Percentiles rank a stretch among this genome's conserved stretches.
phyloP scores from a whole-genome alignment of 345 rosid species.

The Melaleuca alternifolia region DNA sequence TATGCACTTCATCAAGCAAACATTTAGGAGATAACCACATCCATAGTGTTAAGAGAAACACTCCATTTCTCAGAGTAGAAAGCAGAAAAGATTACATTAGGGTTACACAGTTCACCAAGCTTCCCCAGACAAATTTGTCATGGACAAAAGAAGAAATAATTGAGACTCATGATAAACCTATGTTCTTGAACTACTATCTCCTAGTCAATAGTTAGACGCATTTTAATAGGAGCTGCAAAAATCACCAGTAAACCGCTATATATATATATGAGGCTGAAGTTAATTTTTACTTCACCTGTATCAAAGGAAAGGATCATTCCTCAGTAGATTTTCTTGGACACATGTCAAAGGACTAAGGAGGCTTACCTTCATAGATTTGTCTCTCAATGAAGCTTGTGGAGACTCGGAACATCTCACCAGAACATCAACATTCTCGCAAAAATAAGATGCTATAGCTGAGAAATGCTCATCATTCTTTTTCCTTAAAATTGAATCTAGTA shows the following conservation, averaged over 20 bases:
- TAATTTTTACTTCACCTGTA: neutral
- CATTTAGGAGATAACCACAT: neutral
- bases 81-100: neutral
- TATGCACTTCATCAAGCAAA: neutral
- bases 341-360: neutral
- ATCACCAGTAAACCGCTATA: neutral
- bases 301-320: neutral
- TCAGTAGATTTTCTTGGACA: neutral
- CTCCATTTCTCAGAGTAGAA: neutral
- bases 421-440: conserved; percentile 55
- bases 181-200: neutral
- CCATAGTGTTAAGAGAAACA: neutral
- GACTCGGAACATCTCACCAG: conserved; percentile 67
- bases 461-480: conserved; percentile 63
- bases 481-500: conserved; percentile 85
- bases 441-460: conserved; percentile 55
- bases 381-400: conserved; percentile 85
- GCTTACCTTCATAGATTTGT: conserved; percentile 74
- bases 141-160: neutral
- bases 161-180: neutral
- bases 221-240: neutral
- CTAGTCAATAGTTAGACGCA: neutral
- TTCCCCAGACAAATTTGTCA: neutral
- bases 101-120: neutral
- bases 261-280: neutral